Evolutionary conservation across 257 asterid genomes (phyloP).

Genomic region (Petunia secreta): DNA sequence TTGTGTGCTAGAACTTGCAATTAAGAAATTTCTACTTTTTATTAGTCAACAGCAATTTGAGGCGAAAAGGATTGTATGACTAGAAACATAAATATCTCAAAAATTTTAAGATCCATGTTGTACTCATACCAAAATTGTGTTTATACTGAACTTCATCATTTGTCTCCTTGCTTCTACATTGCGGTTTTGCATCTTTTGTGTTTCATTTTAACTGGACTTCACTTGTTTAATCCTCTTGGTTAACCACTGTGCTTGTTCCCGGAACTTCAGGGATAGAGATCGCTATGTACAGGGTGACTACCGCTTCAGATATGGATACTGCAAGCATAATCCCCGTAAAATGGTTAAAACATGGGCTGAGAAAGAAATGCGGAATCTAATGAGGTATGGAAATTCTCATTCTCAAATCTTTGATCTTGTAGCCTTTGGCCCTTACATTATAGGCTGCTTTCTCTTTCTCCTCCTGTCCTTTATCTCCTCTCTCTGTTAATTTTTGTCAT

Average conservation of each 20-base stretch:
- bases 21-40: too few species aligned
- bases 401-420: slow-evolving; percentile 3
- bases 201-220: neutral
- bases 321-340: slow-evolving; percentile 95
- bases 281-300: slow-evolving; percentile 97
- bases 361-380: slow-evolving; percentile 97
- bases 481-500: neutral
- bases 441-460: neutral
- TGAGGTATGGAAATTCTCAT: slow-evolving; percentile 56
- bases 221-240: slow-evolving; percentile 3
- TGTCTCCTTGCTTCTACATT: neutral
- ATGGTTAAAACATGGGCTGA: slow-evolving; percentile 99
- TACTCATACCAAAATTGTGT: neutral
- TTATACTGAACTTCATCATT: neutral
- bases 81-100: neutral
- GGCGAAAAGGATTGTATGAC: neutral
- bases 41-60: neutral
- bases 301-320: slow-evolving; percentile 84
- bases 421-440: neutral
- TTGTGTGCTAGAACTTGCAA: neutral
- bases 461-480: neutral
- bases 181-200: neutral
- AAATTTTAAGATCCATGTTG: neutral
- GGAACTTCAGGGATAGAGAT: slow-evolving; percentile 86
- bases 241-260: neutral